Evolutionary conservation across 768 basidiomycete genomes (phyloP), one percentile per base, ranked within the genome.

Genomic region (Hygrophorus russula): DNA sequence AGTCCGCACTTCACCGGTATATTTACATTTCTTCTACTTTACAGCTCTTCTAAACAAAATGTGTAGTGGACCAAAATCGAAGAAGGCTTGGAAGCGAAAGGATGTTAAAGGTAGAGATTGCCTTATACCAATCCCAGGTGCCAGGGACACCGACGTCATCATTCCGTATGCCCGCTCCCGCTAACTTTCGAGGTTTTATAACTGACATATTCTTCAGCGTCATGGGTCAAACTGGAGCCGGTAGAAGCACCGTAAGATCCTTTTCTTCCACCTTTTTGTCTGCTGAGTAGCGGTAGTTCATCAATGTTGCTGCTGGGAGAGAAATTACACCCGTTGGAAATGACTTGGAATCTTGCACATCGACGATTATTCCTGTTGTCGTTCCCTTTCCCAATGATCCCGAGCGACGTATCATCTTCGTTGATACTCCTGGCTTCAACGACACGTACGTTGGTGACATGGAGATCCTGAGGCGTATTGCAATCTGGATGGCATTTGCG

Each of bases 401-500:
- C 39, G 3, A 36, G 13, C 31, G 11, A 4, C n/a, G 30, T 39
- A 24, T 48, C 11, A 39, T 48, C 37, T 24, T 48, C 13, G 49
- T 58, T 1, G 56, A 56, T 32, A n/a, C n/a, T n/a, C n/a, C n/a
- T n/a, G n/a, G n/a, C n/a, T n/a, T n/a, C n/a, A n/a, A n/a, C n/a
- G n/a, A 54, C 27, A 53, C 51, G 5, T 38, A 46, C 15, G 45
- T 37, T 5, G 36, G 36, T 1, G 53, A 54, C 46, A 35, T 39
- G 1, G 36, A 42, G 17, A 46, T 53, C 12, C 42, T 58, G 11
- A 32, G 35, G n/a, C 31, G 38, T n/a, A 49, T 56, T 28, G 53
- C 49, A 2, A 24, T 42, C 2, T 55, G 51, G 51, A 45, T 55
- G 2, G 37, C 35, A 11, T 24, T n/a, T n/a, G 45, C 50, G 53